Evolutionary conservation across 805 yeast genomes (phyloP).

Genomic region (Saturnispora gosingensis): DNA sequence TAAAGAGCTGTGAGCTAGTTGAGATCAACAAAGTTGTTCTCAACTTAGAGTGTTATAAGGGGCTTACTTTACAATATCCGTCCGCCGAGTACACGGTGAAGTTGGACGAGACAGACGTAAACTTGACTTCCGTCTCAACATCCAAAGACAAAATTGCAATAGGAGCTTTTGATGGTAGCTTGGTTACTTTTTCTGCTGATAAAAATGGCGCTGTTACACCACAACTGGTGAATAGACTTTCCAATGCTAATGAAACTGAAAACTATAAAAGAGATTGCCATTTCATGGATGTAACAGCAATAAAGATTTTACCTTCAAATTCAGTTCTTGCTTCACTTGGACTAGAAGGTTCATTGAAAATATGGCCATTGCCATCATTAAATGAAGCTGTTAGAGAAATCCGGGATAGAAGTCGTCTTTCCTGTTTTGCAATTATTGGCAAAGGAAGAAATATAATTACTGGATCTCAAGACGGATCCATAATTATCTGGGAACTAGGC

Average conservation of each 20-base stretch:
- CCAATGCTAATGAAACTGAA: background rate
- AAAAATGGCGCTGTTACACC: background rate
- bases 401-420: conserved; percentile 37
- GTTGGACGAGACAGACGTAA: conserved; percentile 12
- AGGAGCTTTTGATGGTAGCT: conserved; percentile 3
- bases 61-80: background rate
- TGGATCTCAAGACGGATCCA: conserved; percentile 44
- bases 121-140: background rate
- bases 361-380: conserved; percentile 40
- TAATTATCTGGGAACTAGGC: conserved; percentile 65
- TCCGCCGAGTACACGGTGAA: conserved; percentile 14
- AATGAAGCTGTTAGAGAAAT: background rate
- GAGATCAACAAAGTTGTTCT: background rate
- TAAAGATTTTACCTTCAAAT: conserved; percentile 54
- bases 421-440: conserved; percentile 45
- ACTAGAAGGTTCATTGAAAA: conserved; percentile 44
- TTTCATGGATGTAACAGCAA: conserved; percentile 33
- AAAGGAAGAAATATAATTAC: conserved; percentile 60
- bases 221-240: background rate
- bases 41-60: background rate
- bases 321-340: conserved; percentile 53
- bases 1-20: background rate
- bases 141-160: background rate
- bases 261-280: conserved; percentile 27
- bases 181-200: background rate